phyloP scores from a whole-genome alignment of 805 yeast species.

The Hemisphaericaspora nanyangensis region DNA sequence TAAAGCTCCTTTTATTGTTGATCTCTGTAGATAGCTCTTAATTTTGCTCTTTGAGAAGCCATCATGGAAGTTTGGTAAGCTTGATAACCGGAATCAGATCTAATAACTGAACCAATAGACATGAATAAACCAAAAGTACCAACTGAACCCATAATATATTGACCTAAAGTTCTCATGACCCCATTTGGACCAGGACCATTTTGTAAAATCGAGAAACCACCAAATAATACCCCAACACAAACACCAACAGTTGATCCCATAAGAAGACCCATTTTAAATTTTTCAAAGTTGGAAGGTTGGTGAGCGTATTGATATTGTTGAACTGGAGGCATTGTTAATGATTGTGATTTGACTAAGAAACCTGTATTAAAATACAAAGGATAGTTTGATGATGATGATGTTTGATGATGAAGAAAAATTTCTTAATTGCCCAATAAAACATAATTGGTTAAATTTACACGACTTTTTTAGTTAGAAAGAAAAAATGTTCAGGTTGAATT shows the following conservation, averaged over 20 bases:
- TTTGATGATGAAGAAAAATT: no score
- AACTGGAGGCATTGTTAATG: slow-evolving; percentile 55
- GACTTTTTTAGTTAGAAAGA: not conserved
- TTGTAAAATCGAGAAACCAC: slow-evolving; percentile 85
- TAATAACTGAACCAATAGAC: slow-evolving; percentile 91
- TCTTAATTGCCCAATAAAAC: not conserved
- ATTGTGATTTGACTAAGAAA: no score
- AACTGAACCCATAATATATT: slow-evolving; percentile 93
- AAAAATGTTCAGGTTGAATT: no score
- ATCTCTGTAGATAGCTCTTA: slow-evolving; percentile 25
- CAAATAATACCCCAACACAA: slow-evolving; percentile 91
- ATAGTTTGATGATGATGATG: no score
- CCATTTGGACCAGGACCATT: slow-evolving; percentile 99
- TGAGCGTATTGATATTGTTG: slow-evolving; percentile 56
- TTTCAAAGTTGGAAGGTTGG: slow-evolving; percentile 86
- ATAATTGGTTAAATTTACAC: slow-evolving; percentile 2
- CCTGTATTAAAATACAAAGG: no score
- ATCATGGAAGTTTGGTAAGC: slow-evolving; percentile 29
- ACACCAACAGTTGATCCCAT: slow-evolving; percentile 95
- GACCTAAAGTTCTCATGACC: slow-evolving; percentile 92
- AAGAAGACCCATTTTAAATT: slow-evolving; percentile 96
- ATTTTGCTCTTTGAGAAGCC: slow-evolving; percentile 22
- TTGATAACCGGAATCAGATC: slow-evolving; percentile 57
- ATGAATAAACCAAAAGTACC: slow-evolving; percentile 95
- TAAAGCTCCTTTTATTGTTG: slow-evolving; percentile 3